Conservation (phyloP, 148 eudicot genomes). For the Heliosperma pusillum region DNA sequence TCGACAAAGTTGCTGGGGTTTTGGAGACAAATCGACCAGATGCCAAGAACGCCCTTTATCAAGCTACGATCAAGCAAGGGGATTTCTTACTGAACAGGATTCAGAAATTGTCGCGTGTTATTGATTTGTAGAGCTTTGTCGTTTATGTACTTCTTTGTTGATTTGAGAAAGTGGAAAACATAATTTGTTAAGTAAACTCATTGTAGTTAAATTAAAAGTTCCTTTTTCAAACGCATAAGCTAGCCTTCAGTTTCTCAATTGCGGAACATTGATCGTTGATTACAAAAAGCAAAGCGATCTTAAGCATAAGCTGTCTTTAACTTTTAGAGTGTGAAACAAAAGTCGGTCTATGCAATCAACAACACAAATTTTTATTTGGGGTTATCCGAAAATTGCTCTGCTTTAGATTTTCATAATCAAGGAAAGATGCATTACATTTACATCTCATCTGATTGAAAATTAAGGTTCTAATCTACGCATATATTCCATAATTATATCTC, state of each 20-base stretch:
- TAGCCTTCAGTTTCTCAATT: too few relatives aligned
- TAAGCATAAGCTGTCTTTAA: neutral
- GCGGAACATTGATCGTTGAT: neutral
- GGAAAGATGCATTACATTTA: too few relatives aligned
- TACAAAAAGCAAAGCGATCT: neutral
- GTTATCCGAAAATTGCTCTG: too few relatives aligned
- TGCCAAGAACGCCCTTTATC: conserved; percentile 93
- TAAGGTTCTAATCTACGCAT: too few relatives aligned
- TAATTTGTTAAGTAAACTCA: neutral
- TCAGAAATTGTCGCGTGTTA: conserved; percentile 94
- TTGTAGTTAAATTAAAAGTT: neutral
- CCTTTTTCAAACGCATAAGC: neutral
- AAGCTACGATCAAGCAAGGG: conserved; percentile 93
- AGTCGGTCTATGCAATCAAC: too few relatives aligned
- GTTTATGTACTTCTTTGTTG: neutral
- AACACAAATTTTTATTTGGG: too few relatives aligned
- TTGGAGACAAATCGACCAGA: conserved; percentile 37
- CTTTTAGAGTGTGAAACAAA: neutral
- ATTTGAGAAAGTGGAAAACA: neutral
- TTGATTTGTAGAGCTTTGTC: conserved; percentile 50
- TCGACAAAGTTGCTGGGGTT: conserved; percentile 71
- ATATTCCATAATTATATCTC: too few relatives aligned
- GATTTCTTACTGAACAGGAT: conserved; percentile 29
- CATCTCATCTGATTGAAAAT: too few relatives aligned
- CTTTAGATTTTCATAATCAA: too few relatives aligned